Evolutionary conservation across 768 basidiomycete species (phyloP).

Genomic region (Strobilomyces confusus): DNA sequence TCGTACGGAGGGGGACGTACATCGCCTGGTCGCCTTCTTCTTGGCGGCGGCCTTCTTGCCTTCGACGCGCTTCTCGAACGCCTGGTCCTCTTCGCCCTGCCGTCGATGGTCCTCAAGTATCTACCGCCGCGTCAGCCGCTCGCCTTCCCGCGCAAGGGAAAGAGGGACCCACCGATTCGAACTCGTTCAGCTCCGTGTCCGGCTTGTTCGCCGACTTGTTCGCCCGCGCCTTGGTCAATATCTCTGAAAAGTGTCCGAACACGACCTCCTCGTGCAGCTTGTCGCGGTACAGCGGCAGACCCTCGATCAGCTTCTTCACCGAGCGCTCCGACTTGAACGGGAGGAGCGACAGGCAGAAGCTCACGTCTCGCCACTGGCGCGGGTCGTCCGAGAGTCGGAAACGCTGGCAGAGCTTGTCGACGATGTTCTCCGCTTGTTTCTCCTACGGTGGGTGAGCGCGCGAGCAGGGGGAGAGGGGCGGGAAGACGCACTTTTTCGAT

Average conservation of each 20-base stretch:
- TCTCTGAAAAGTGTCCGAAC: constrained; percentile 80
- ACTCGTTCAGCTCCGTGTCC: constrained; percentile 91
- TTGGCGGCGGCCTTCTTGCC: constrained; percentile 77
- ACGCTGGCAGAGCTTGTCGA: constrained; percentile 96
- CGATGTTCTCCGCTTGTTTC: constrained; percentile 96
- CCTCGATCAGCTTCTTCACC: constrained; percentile 94
- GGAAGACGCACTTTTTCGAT: constrained; percentile 78
- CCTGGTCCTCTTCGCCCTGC: constrained; percentile 91
- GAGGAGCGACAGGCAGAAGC: constrained; percentile 88
- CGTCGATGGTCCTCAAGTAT: constrained; percentile 78
- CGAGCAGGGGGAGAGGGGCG: background rate
- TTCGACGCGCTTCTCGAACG: constrained; percentile 79
- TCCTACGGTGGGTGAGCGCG: constrained; percentile 59
- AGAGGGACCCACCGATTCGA: constrained; percentile 61
- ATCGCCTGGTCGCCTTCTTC: constrained; percentile 59
- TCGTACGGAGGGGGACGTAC: constrained; percentile 22
- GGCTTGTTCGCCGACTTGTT: constrained; percentile 93
- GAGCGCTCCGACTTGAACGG: constrained; percentile 98
- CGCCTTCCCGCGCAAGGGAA: background rate
- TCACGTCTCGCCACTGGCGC: constrained; percentile 96
- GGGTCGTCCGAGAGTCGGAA: constrained; percentile 86
- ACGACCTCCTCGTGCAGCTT: constrained; percentile 89
- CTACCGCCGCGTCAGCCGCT: constrained; percentile 33
- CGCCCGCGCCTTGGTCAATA: constrained; percentile 84
- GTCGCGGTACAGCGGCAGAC: constrained; percentile 88